These are phyloP conservation scores for Phyllosticta citrichinensis DNA, from an alignment of 2,329 filamentous ascomycete species.

Conservation along the genomic window DNA sequence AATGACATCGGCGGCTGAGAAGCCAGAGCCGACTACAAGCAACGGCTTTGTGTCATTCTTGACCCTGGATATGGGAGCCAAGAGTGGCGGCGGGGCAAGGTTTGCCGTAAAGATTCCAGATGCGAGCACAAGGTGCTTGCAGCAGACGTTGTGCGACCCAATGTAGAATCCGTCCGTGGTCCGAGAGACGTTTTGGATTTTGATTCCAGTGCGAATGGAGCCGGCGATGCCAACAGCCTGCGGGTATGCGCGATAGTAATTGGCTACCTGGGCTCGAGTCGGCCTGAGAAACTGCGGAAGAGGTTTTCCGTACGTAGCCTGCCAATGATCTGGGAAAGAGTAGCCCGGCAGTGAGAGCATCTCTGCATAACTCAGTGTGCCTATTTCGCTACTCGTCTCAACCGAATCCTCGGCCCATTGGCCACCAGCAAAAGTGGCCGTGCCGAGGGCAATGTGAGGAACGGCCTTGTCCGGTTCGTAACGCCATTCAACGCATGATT, in stretches of 20 bases:
- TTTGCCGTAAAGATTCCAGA: constrained; percentile 49
- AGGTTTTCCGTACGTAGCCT: constrained; percentile 28
- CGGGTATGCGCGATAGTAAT: constrained; percentile 47
- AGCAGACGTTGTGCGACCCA: constrained; percentile 41
- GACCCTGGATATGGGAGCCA: constrained; percentile 35
- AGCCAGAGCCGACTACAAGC: constrained; percentile 51
- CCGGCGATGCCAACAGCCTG: constrained; percentile 41
- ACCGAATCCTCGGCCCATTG: constrained; percentile 50
- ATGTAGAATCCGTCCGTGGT: constrained; percentile 39
- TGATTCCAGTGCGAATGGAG: constrained; percentile 34
- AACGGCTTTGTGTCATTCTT: constrained; percentile 29
- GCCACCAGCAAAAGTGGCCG: constrained; percentile 42
- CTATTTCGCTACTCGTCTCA: constrained; percentile 45
- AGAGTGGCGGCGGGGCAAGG: constrained; percentile 40
- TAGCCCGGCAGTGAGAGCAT: constrained; percentile 52
- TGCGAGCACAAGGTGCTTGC: constrained; percentile 48
- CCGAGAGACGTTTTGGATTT: constrained; percentile 35
- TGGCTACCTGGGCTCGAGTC: constrained; percentile 43
- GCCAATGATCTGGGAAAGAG: constrained; percentile 45
- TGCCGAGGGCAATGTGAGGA: constrained; percentile 45
- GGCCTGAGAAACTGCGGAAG: constrained; percentile 46
- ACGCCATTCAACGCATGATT: constrained; percentile 45
- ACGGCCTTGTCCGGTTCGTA: constrained; percentile 41
- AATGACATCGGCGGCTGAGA: constrained; percentile 52
- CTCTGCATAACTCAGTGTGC: constrained; percentile 51